Evolutionary conservation across 306 rosid genomes (phyloP).

Genomic region (Fragaria nilgerrensis): DNA sequence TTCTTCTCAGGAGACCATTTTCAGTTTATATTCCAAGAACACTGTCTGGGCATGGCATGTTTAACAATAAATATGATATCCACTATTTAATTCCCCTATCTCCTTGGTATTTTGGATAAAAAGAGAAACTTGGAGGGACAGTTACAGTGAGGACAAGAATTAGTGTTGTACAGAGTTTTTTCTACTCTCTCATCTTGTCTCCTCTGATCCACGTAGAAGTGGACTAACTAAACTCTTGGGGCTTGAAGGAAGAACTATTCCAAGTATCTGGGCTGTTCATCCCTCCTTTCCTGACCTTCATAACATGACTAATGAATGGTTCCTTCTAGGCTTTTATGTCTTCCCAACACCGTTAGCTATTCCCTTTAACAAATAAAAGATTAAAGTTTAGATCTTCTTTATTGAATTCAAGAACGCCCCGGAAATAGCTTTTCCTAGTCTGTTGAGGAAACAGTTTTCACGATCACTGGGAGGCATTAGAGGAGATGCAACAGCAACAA

Average conservation of each 20-base stretch:
- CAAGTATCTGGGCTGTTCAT: background rate
- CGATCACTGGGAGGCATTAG: constrained; percentile 27
- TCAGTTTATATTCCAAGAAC: background rate
- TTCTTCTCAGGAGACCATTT: constrained; percentile 1
- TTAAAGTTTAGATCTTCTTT: constrained; percentile 30
- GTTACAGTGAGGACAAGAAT: background rate
- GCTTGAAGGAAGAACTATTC: too few species aligned
- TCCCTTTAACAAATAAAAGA: constrained; percentile 21
- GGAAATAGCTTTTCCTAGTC: constrained; percentile 49
- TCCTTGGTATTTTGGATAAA: too few species aligned
- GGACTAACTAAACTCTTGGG: too few species aligned
- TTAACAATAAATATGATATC: too few species aligned
- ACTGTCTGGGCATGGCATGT: background rate
- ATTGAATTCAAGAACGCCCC: constrained; percentile 53
- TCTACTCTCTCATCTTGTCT: background rate
- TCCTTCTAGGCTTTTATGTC: background rate
- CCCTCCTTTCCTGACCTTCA: background rate
- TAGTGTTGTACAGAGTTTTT: background rate
- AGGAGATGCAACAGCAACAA: constrained; percentile 49
- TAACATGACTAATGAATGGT: background rate
- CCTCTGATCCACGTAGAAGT: background rate
- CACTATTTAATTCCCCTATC: too few species aligned
- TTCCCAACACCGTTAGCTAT: background rate
- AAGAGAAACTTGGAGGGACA: background rate
- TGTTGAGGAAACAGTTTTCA: constrained; percentile 41